Percentiles rank a stretch among this genome's conserved stretches.
Evolutionary conservation across 2,329 filamentous ascomycete species (phyloP).

Genomic region (Penicillium glabrum): DNA sequence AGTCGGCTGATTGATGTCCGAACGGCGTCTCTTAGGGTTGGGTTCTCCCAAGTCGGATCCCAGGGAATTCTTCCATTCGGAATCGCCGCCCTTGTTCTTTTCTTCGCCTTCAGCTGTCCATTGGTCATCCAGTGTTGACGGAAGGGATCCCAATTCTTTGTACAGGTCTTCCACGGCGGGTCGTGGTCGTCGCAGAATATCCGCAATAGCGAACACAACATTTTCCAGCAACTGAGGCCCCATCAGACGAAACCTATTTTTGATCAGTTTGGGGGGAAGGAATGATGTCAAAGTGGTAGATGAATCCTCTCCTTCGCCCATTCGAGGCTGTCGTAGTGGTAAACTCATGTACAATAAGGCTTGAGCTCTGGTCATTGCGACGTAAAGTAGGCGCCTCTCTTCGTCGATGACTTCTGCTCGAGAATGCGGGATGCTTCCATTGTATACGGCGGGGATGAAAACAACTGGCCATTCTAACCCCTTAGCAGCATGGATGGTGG

Average conservation of each 20-base stretch:
- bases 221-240: constrained; percentile 69
- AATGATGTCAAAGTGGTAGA: constrained; percentile 71
- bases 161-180: constrained; percentile 59
- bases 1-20: constrained; percentile 23
- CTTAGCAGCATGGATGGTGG: constrained; percentile 94
- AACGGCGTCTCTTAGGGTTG: constrained; percentile 29
- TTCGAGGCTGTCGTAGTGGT: constrained; percentile 65
- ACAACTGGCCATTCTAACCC: constrained; percentile 95
- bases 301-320: constrained; percentile 48
- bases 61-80: constrained; percentile 38
- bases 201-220: constrained; percentile 65
- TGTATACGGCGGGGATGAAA: constrained; percentile 86
- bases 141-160: constrained; percentile 38
- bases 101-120: constrained; percentile 66
- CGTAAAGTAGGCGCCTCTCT: constrained; percentile 85
- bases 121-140: constrained; percentile 63
- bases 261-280: constrained; percentile 57
- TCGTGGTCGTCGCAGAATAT: constrained; percentile 65
- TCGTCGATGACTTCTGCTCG: constrained; percentile 83
- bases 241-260: constrained; percentile 55
- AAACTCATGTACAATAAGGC: constrained; percentile 82
- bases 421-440: constrained; percentile 86
- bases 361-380: constrained; percentile 94
- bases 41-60: constrained; percentile 19
- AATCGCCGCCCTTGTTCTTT: constrained; percentile 28